phyloP scores from a whole-genome alignment of 176 grass and related monocot genomes.

The Oryza longistaminata region DNA sequence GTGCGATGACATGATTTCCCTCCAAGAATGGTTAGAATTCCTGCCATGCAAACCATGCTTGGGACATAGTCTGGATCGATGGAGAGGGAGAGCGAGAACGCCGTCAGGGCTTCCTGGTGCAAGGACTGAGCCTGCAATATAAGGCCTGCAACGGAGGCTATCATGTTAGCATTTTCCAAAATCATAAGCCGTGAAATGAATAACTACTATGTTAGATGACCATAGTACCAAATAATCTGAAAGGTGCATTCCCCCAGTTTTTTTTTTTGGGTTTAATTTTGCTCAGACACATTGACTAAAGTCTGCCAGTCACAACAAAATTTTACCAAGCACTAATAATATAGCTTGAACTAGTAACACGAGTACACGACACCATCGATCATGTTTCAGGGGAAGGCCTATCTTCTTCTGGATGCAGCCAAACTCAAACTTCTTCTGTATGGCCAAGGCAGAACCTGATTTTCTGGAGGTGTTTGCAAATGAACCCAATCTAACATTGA shows the following conservation, averaged over 20 bases:
- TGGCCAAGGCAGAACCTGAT: not conserved
- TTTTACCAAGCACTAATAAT: not conserved
- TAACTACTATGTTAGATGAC: not conserved
- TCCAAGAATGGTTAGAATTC: conserved; percentile 65
- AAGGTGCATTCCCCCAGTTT: not conserved
- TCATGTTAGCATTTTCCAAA: conserved; percentile 13
- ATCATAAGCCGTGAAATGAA: conserved; percentile 9
- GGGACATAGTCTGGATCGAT: conserved; percentile 83
- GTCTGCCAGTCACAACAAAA: not conserved
- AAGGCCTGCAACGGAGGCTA: conserved; percentile 52
- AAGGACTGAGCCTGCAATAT: conserved; percentile 74
- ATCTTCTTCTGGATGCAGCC: conserved; percentile 19
- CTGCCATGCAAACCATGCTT: conserved; percentile 80
- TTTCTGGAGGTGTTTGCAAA: not conserved
- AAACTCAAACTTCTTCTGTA: conserved; percentile 18
- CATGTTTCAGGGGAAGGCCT: not conserved
- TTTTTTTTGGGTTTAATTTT: not conserved
- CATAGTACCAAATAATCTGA: not conserved
- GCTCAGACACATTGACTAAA: not conserved
- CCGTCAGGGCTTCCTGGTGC: conserved; percentile 71
- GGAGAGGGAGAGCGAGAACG: conserved; percentile 71
- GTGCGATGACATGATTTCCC: conserved; percentile 60
- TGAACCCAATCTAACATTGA: not conserved
- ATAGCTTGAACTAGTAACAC: not conserved
- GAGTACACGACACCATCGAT: not conserved